phyloP scores from a whole-genome alignment of 805 yeast genomes.

The Phaffomyces antillensis region DNA sequence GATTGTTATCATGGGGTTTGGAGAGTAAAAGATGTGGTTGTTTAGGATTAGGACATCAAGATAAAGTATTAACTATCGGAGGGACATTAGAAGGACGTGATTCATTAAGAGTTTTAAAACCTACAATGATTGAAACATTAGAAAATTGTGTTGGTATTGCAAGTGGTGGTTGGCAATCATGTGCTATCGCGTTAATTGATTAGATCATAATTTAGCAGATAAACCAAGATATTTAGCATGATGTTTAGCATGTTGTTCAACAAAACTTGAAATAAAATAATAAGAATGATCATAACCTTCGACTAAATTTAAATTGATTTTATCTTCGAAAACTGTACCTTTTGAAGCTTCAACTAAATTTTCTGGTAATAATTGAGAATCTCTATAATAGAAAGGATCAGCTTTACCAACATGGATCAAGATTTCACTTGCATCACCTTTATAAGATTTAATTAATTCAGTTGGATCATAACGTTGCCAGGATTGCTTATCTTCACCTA shows the following conservation, averaged over 20 bases:
- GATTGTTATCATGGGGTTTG: constrained; percentile 58
- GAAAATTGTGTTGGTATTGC: constrained; percentile 33
- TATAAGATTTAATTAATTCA: constrained; percentile 51
- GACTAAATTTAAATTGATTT: constrained; percentile 52
- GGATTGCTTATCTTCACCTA: constrained; percentile 42
- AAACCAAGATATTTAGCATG: constrained; percentile 63
- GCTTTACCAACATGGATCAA: constrained; percentile 77
- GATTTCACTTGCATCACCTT: constrained; percentile 46
- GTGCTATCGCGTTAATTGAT: constrained; percentile 40
- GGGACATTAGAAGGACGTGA: constrained; percentile 14
- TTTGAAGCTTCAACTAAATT: constrained; percentile 52
- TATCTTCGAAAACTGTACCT: constrained; percentile 50
- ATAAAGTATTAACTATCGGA: constrained; percentile 16
- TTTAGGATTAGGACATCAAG: constrained; percentile 51
- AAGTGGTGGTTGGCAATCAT: constrained; percentile 79
- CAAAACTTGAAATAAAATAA: constrained; percentile 75
- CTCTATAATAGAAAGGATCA: constrained; percentile 62
- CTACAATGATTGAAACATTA: constrained; percentile 31
- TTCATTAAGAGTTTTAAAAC: constrained; percentile 32
- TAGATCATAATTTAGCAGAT: constrained; percentile 10
- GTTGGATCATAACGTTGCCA: constrained; percentile 88
- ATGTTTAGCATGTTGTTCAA: constrained; percentile 75
- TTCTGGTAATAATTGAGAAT: constrained; percentile 69
- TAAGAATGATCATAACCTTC: constrained; percentile 91
- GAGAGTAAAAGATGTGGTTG: constrained; percentile 62